These are phyloP conservation scores for Thelonectria blattea DNA, from an alignment of 2,329 filamentous ascomycete genomes.

Conservation along the genomic window DNA sequence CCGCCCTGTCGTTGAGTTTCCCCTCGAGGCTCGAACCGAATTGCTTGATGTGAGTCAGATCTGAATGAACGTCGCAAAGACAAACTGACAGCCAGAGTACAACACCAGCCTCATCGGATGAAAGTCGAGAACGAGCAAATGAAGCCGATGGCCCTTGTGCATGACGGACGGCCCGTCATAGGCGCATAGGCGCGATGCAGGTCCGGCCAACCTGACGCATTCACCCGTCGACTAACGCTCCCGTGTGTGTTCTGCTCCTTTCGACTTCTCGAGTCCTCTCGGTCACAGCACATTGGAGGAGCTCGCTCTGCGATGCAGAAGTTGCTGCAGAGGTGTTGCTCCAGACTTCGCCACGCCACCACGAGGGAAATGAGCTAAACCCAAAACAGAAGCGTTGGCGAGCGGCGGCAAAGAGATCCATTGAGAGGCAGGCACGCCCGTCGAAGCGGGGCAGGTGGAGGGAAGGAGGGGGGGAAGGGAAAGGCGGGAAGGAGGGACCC, in stretches of 20 bases:
- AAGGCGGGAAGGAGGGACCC: neutral
- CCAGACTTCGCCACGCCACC: too few species aligned
- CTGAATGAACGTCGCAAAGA: too few species aligned
- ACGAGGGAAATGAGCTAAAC: neutral
- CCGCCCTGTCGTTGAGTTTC: too few species aligned
- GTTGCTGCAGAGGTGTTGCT: too few species aligned
- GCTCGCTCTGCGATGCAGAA: neutral
- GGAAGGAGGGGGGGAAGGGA: neutral
- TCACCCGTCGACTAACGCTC: neutral
- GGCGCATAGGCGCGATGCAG: neutral
- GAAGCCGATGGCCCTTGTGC: neutral
- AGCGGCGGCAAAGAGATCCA: neutral
- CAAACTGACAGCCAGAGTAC: neutral
- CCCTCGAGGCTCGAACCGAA: too few species aligned
- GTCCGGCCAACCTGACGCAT: neutral
- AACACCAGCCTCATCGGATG: neutral
- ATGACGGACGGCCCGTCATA: neutral
- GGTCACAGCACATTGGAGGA: neutral
- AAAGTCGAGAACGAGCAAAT: neutral
- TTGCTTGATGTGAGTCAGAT: too few species aligned
- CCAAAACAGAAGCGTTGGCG: neutral
- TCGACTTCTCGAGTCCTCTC: neutral
- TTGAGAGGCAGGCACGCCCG: neutral
- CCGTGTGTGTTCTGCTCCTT: neutral
- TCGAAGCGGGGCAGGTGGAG: neutral